Base-by-base conservation (phyloP, 257 asterid species). In the Jacaranda copaia region DNA sequence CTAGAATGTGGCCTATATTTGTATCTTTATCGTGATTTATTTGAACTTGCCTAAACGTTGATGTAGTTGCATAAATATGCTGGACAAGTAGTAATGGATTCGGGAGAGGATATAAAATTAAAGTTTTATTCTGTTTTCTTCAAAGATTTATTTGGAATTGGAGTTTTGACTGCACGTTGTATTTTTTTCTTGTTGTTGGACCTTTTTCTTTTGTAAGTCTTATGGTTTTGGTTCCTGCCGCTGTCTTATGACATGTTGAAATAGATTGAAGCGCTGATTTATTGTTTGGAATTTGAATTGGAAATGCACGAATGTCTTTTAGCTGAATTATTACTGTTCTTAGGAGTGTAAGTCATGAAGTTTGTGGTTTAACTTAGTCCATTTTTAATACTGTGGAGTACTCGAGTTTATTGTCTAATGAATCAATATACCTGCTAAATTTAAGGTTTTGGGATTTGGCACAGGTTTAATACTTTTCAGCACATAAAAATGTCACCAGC, bases 401-500 rank as follows among this genome's bases (percentile, higher is more conserved):
- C 2, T 42, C 16, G 32, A 18, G 18, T 53, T 19, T 42, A 6
- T 8, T 78, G 8, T 55, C 12, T 16, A 7, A 25, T 14, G n/a
- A 32, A 55, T 32, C 15, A 20, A 14, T 56, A 16, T 12, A n/a
- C 3, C 14, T 16, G 39, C 36, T 72, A 43, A 71, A 40, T 25
- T 2, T 36, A 48, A 40, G 65, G 51, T 48, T 52, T 40, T 71
- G 59, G 43, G 42, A n/a, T 57, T 46, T 36, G 13, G 85, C 72
- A 63, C 92, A 85, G 90, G 90, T 84, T 39, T 49, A 39, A 3
- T 59, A 58, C 59, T 46, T 25, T 56, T 42, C 32, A 74, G 67
- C 39, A 8, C 8, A 55, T 14, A 72, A 56, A 72, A 87, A 75
- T 85, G 82, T 85, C 87, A 55, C 82, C 87, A 4, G 77, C 81